Percentiles rank a stretch among this genome's conserved stretches.
Evolutionary conservation across 768 basidiomycete genomes (phyloP).

Genomic region (Baorangia bicolor): DNA sequence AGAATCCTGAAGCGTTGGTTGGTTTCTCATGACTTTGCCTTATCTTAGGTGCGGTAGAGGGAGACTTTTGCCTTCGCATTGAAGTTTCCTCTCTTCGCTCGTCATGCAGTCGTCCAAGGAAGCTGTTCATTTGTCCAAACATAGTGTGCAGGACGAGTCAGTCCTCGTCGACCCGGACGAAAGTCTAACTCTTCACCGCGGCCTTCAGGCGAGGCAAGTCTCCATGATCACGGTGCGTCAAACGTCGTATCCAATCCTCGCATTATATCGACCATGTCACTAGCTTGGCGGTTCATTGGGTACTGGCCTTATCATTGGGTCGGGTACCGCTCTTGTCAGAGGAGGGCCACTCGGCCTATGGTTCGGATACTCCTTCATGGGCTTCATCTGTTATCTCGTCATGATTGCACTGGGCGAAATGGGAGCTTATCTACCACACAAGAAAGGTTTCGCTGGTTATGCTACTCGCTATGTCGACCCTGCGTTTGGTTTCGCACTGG

Average conservation of each 20-base stretch:
- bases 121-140: neutral
- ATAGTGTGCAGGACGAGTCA: neutral
- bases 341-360: slow-evolving; percentile 53
- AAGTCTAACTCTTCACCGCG: slow-evolving; percentile 44
- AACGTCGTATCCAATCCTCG: neutral
- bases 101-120: neutral
- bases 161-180: slow-evolving; percentile 36
- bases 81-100: neutral
- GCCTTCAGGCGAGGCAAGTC: slow-evolving; percentile 50
- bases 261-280: neutral
- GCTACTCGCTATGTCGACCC: slow-evolving; percentile 67
- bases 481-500: slow-evolving; percentile 58
- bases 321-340: slow-evolving; percentile 55
- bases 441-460: slow-evolving; percentile 57
- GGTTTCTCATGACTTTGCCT: slow-evolving; percentile 1
- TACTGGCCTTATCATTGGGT: slow-evolving; percentile 56
- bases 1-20: neutral
- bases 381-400: slow-evolving; percentile 57
- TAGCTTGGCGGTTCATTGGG: slow-evolving; percentile 52
- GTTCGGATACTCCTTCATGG: slow-evolving; percentile 46
- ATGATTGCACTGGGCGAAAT: slow-evolving; percentile 49
- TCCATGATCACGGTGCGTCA: slow-evolving; percentile 53
- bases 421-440: slow-evolving; percentile 50
- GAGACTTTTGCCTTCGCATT: neutral
- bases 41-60: neutral